Conservation (phyloP, 305 asterid genomes). For the Nicotiana rustica region DNA sequence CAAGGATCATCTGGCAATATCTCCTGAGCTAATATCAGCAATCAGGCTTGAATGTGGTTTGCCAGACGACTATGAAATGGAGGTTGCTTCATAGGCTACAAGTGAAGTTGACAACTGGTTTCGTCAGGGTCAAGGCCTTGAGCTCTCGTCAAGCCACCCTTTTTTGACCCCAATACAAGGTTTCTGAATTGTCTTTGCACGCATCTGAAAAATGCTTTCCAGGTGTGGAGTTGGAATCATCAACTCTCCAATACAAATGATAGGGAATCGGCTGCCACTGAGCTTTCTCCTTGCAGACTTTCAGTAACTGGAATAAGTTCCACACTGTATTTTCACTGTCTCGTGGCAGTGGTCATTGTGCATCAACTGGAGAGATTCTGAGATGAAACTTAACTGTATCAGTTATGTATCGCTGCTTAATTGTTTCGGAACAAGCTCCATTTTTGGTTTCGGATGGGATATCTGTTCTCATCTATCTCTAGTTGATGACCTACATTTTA, state of each 20-base stretch:
- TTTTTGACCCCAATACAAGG: neutral
- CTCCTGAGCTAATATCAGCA: constrained; percentile 89
- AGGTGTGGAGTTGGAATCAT: constrained; percentile 13
- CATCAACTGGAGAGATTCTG: constrained; percentile 25
- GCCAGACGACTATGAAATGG: constrained; percentile 39
- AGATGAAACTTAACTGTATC: neutral
- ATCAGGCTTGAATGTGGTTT: constrained; percentile 80
- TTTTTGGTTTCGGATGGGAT: neutral
- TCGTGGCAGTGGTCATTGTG: neutral
- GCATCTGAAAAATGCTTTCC: constrained; percentile 1
- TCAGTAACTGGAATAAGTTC: neutral
- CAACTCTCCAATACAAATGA: neutral
- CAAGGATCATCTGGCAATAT: constrained; percentile 45
- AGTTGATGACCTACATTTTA: constrained; percentile 2
- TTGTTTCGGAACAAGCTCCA: neutral
- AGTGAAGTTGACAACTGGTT: neutral
- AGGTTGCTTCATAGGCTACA: constrained; percentile 31
- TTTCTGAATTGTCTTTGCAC: neutral
- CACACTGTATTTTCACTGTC: neutral
- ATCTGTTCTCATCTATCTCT: neutral
- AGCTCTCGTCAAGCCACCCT: neutral
- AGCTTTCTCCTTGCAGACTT: constrained; percentile 24
- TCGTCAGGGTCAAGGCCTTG: neutral
- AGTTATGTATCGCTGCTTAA: neutral
- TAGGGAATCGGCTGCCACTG: neutral